A percentile compares a stretch with the other conserved stretches of the same genome.
phyloP scores from a whole-genome alignment of 768 basidiomycete genomes.

The Trametes cingulata region DNA sequence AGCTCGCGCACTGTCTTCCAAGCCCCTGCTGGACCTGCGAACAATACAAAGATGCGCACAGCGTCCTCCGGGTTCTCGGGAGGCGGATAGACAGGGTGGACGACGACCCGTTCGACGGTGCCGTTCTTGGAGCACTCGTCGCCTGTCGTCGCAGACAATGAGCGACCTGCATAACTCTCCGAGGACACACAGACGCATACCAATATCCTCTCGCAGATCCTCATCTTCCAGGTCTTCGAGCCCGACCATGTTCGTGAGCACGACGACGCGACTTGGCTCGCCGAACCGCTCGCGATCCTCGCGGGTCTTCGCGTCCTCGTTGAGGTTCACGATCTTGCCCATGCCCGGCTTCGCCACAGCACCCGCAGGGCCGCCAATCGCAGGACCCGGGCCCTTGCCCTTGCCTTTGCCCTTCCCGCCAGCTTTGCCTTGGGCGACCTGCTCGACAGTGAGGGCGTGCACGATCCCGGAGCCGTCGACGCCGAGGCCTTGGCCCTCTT shows the following conservation, averaged over 20 bases:
- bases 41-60: constrained; percentile 89
- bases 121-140: constrained; percentile 91
- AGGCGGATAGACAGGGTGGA: constrained; percentile 74
- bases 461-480: constrained; percentile 83
- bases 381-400: constrained; percentile 22
- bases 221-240: constrained; percentile 83
- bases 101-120: constrained; percentile 85
- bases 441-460: constrained; percentile 84
- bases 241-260: constrained; percentile 88
- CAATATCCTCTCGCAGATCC: constrained; percentile 86
- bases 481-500: constrained; percentile 91
- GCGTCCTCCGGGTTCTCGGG: constrained; percentile 72
- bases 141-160: constrained; percentile 44
- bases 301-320: constrained; percentile 75
- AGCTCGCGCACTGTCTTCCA: constrained; percentile 96
- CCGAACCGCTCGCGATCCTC: constrained; percentile 85
- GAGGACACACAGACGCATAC: constrained; percentile 41
- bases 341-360: constrained; percentile 53
- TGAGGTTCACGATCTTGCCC: constrained; percentile 89
- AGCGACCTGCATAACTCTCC: background rate
- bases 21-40: constrained; percentile 88
- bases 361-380: constrained; percentile 27
- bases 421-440: constrained; percentile 43
- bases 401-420: constrained; percentile 41
- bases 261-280: constrained; percentile 85